Evolutionary conservation across 345 rosid genomes (phyloP), one percentile per base, ranked within the genome.

Genomic region (Punica granatum): DNA sequence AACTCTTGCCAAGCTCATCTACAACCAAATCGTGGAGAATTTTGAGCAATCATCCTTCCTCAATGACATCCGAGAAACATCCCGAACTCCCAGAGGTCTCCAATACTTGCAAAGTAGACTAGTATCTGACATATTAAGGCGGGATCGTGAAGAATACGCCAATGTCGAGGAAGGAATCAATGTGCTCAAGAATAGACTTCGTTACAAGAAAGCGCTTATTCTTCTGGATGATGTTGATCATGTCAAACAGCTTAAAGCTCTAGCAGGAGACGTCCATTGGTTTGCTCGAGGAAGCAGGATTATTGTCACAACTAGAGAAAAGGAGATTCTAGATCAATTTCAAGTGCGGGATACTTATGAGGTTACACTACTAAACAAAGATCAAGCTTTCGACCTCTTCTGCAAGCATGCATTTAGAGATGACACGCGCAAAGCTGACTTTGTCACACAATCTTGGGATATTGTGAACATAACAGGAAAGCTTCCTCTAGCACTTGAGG

Each of bases 401-500:
- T 25, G 69, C 28, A 10, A 30, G 65, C 65, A 71, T 41, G 69
- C 69, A 34, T 71, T 65, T 0, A 3, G 64, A 36, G 54, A 32
- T 12, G 39, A 33, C 54, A 21, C 1, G 2, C 64, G 48, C 0
- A 4, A 26, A 26, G 34, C 11, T 39, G 69, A 48, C 25, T 33
- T 1, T n/a, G 25, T 15, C 7, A 16, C 0, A 16, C 13, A 63
- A 18, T 30, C 68, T 2, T 21, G 31, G 16, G 41, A 42, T 1
- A 64, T 70, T 13, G 32, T 64, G 43, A 6, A 42, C 1, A 35
- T 26, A 3, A 31, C 28, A 0, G 23, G 68, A 53, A n/a, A 32
- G 15, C 58, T 67, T 67, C 73, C 81, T 13, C 68, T 73, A 10
- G 70, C 75, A 1, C 56, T 77, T 1, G 71, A 42, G 43, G 65